Conservation (phyloP, 73 alveolate species). For the Tetrahymena borealis region DNA sequence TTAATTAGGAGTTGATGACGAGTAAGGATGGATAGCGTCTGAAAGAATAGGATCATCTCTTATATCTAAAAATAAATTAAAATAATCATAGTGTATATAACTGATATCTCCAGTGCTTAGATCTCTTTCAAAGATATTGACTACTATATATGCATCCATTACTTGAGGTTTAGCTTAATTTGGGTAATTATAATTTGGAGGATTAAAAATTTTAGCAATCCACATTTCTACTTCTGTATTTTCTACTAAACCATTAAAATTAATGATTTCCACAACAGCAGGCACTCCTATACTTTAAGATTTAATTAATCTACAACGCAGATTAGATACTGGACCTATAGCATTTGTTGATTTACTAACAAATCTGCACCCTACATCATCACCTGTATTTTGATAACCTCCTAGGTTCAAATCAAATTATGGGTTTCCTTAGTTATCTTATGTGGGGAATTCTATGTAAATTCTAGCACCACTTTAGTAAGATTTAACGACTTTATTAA, state of each 20-base stretch:
- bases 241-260: not conserved
- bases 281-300: not conserved
- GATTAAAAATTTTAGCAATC: not conserved
- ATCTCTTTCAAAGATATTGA: not conserved
- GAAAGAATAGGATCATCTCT: not conserved
- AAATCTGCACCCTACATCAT: not conserved
- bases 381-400: not conserved
- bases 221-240: not conserved
- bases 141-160: not conserved
- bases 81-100: not conserved
- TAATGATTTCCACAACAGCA: not conserved
- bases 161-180: not conserved
- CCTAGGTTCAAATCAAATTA: not conserved
- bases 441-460: not conserved
- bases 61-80: not conserved
- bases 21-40: not conserved
- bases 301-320: not conserved
- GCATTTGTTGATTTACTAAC: not conserved
- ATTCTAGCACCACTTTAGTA: not conserved
- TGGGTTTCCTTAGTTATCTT: not conserved
- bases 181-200: not conserved
- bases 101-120: not conserved
- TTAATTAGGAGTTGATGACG: not conserved
- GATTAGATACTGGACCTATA: not conserved
- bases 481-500: not conserved